Percentiles rank a stretch among this genome's conserved stretches.
These are phyloP conservation scores for Colletotrichum chlorophyti DNA, from an alignment of 2,329 filamentous ascomycete species.

Conservation along the genomic window DNA sequence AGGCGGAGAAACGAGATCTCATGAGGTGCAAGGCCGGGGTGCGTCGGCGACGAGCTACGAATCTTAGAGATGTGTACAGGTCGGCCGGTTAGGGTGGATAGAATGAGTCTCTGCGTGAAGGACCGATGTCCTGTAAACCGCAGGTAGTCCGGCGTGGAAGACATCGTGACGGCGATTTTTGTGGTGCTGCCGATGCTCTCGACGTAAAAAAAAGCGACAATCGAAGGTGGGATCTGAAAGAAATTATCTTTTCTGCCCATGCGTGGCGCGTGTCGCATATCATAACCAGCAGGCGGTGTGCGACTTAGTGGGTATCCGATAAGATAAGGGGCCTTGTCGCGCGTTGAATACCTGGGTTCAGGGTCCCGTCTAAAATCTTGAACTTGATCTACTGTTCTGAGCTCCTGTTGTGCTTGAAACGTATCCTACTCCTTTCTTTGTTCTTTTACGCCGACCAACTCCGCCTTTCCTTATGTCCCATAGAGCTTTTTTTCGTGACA, in stretches of 20 bases:
- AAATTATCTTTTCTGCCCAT: conserved; percentile 47
- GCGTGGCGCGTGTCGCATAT: conserved; percentile 16
- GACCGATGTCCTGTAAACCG: conserved; percentile 85
- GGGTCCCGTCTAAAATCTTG: conserved; percentile 29
- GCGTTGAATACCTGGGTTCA: conserved; percentile 9
- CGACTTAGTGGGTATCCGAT: not conserved
- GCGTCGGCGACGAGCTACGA: conserved; percentile 82
- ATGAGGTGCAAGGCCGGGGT: conserved; percentile 87
- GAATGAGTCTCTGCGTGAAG: conserved; percentile 82
- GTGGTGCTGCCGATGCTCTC: conserved; percentile 8
- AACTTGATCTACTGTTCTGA: not conserved
- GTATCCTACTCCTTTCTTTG: not conserved
- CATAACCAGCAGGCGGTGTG: conserved; percentile 40
- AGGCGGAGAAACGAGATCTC: conserved; percentile 96
- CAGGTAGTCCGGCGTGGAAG: conserved; percentile 60
- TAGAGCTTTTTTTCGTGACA: conserved; percentile 39
- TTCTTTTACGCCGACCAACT: conserved; percentile 6
- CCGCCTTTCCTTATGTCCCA: conserved; percentile 27
- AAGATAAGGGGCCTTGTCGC: conserved; percentile 21
- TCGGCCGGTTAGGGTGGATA: conserved; percentile 89
- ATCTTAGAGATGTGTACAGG: conserved; percentile 94
- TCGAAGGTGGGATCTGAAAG: conserved; percentile 27
- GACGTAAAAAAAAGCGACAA: not conserved
- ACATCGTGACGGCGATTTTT: conserved; percentile 43
- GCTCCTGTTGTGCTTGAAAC: conserved; percentile 2